phyloP scores from a whole-genome alignment of 768 basidiomycete genomes.

The Hebeloma cylindrosporum region DNA sequence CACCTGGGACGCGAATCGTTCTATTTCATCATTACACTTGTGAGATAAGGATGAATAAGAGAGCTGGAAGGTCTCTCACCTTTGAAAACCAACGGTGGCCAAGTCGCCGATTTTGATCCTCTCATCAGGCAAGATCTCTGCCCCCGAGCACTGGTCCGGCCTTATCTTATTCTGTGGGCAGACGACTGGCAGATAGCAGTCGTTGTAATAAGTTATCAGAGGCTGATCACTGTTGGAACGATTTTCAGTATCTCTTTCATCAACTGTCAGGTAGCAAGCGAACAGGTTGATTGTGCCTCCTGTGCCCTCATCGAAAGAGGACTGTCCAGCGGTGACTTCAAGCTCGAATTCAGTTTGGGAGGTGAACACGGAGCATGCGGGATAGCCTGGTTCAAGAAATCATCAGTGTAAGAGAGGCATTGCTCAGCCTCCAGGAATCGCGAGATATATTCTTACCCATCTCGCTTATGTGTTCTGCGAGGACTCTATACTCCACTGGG shows the following conservation, averaged over 20 bases:
- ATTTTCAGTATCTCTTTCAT: too few species aligned
- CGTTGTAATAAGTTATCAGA: not conserved
- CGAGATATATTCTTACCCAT: not conserved
- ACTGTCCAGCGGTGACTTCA: constrained; percentile 1
- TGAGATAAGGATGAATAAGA: too few species aligned
- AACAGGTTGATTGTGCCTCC: constrained; percentile 4
- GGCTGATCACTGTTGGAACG: constrained; percentile 1
- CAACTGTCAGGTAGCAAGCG: too few species aligned
- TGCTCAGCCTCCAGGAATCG: not conserved
- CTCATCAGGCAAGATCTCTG: not conserved
- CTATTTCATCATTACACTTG: not conserved
- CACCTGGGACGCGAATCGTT: constrained; percentile 4
- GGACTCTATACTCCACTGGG: constrained; percentile 2
- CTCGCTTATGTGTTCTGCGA: not conserved
- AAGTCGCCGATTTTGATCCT: constrained; percentile 5
- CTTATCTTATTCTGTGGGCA: not conserved
- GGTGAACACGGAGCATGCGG: not conserved
- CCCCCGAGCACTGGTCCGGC: not conserved
- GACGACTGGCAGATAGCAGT: not conserved
- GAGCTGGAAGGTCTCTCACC: constrained; percentile 2
- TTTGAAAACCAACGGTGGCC: constrained; percentile 6
- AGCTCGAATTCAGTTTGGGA: not conserved
- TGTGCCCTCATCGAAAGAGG: not conserved
- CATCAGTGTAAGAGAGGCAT: not conserved
- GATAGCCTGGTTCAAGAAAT: not conserved